These are phyloP conservation scores for Penicillium sp. DNA, from an alignment of 2,329 filamentous ascomycete species.

Conservation along the genomic window DNA sequence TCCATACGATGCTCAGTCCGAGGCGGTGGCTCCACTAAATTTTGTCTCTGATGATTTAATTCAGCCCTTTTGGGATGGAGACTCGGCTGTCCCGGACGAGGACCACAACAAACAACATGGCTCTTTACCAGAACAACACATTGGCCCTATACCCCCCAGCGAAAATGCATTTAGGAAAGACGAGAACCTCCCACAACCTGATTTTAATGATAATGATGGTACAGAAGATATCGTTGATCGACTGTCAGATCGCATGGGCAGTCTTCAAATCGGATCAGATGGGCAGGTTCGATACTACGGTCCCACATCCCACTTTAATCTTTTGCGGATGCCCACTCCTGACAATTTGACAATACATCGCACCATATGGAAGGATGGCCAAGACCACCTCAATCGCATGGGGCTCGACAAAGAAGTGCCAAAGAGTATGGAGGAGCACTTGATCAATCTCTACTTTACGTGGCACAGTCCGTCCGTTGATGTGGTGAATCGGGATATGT, in stretches of 20 bases:
- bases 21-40: not conserved
- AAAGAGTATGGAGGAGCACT: conserved; percentile 31
- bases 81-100: not conserved
- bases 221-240: conserved; percentile 26
- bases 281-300: conserved; percentile 35
- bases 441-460: conserved; percentile 37
- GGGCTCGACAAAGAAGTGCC: conserved; percentile 30
- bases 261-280: conserved; percentile 31
- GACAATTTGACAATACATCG: conserved; percentile 10
- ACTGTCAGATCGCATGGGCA: conserved; percentile 32
- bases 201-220: not conserved
- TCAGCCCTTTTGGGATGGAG: not conserved
- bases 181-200: not conserved
- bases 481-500: conserved; percentile 31
- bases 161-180: not conserved
- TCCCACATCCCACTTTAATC: conserved; percentile 32
- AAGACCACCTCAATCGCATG: conserved; percentile 15
- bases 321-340: conserved; percentile 21
- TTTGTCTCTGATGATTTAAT: not conserved
- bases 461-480: conserved; percentile 41
- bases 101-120: not conserved
- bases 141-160: not conserved
- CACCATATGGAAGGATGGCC: conserved; percentile 12
- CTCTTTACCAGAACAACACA: not conserved
- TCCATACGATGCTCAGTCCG: not conserved